A percentile compares a stretch with the other conserved stretches of the same genome.
phyloP scores from a whole-genome alignment of 106 monocot species.

The Apostasia shenzhenica region DNA sequence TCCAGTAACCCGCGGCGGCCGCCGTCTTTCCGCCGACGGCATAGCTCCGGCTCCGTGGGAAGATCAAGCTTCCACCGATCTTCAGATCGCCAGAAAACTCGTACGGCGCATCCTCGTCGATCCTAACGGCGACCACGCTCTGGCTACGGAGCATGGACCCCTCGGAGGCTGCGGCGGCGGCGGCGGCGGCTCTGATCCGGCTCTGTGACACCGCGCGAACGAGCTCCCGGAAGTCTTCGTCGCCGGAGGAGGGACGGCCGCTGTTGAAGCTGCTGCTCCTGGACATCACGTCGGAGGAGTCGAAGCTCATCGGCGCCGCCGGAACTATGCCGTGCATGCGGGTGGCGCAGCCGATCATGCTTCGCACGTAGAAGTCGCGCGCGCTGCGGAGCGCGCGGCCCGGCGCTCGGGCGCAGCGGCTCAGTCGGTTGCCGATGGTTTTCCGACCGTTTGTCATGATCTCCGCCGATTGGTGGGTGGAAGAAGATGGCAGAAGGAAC shows the following conservation, averaged over 20 bases:
- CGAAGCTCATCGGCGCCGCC: neutral
- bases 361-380: slow-evolving; percentile 50
- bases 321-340: slow-evolving; percentile 12
- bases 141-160: slow-evolving; percentile 36
- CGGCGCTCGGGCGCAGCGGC: slow-evolving; percentile 33
- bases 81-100: slow-evolving; percentile 32
- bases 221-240: slow-evolving; percentile 48
- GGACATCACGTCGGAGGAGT: slow-evolving; percentile 5
- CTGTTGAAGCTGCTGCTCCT: slow-evolving; percentile 19
- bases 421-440: neutral
- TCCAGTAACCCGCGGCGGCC: neutral
- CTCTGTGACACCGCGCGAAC: slow-evolving; percentile 35
- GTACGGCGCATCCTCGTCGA: slow-evolving; percentile 62
- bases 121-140: slow-evolving; percentile 54
- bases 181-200: slow-evolving; percentile 1
- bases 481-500: too few relatives aligned
- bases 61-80: slow-evolving; percentile 20
- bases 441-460: neutral
- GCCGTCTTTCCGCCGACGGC: neutral
- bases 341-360: slow-evolving; percentile 36
- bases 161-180: neutral
- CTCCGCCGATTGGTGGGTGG: neutral
- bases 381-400: slow-evolving; percentile 22
- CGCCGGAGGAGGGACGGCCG: slow-evolving; percentile 7
- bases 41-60: slow-evolving; percentile 20